These are phyloP conservation scores for Coemansia reversa DNA, from an alignment of 192 early-diverging fungal species.

Conservation along the genomic window DNA sequence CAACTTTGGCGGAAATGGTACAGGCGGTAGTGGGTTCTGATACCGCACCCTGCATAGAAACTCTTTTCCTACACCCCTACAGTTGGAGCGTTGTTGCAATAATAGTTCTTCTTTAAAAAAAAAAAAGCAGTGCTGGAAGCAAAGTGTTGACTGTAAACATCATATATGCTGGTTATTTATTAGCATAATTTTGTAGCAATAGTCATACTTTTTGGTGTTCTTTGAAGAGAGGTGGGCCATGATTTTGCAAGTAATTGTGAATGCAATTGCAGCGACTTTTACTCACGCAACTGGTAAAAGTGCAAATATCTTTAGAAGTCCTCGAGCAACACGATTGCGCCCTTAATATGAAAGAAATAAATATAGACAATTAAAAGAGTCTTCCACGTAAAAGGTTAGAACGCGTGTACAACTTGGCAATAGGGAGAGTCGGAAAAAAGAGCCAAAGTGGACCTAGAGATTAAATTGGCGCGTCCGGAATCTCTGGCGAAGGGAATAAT, in stretches of 20 bases:
- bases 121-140: not conserved
- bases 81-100: not conserved
- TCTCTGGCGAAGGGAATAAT: too few species aligned
- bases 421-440: too few species aligned
- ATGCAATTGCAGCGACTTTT: too few species aligned
- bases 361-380: too few species aligned
- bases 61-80: slow-evolving; percentile 51
- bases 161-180: not conserved
- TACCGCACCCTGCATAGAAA: slow-evolving; percentile 56
- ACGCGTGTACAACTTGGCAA: too few species aligned
- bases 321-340: too few species aligned
- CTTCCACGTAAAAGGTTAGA: too few species aligned
- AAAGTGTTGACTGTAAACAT: too few species aligned
- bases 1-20: slow-evolving; percentile 57
- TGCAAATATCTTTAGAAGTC: not conserved
- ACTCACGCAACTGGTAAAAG: not conserved
- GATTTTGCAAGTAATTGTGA: not conserved
- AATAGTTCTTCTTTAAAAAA: not conserved
- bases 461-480: too few species aligned
- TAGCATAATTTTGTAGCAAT: too few species aligned
- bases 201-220: slow-evolving; percentile 33
- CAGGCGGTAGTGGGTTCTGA: slow-evolving; percentile 52
- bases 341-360: too few species aligned
- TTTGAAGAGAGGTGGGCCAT: slow-evolving; percentile 1
- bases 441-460: too few species aligned